Conservation (phyloP, 2,329 filamentous ascomycete genomes). For the Arthrobotrys megalospora region DNA sequence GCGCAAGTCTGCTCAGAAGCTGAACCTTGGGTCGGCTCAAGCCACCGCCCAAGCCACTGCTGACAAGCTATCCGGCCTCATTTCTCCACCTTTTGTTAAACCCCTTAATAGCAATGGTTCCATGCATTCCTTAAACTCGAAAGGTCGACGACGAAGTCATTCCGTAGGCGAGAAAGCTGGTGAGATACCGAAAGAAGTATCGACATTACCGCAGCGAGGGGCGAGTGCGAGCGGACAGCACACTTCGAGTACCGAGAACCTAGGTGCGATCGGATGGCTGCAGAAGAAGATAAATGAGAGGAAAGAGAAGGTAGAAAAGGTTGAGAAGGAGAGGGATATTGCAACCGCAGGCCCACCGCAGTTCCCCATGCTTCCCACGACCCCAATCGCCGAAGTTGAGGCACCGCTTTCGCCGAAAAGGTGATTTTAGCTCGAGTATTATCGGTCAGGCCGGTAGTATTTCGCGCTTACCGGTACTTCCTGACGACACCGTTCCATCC, state of each 20-base stretch:
- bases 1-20: conserved; percentile 57
- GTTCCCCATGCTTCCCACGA: conserved; percentile 21
- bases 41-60: conserved; percentile 20
- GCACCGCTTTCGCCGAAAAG: conserved; percentile 36
- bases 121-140: conserved; percentile 37
- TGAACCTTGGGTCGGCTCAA: conserved; percentile 38
- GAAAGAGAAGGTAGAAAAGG: conserved; percentile 66
- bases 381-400: conserved; percentile 29
- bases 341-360: conserved; percentile 16
- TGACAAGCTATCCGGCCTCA: conserved; percentile 47
- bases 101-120: conserved; percentile 40
- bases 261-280: conserved; percentile 76
- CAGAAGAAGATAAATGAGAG: conserved; percentile 74
- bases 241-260: conserved; percentile 31
- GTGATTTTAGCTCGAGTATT: conserved; percentile 16
- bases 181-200: conserved; percentile 42
- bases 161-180: conserved; percentile 55
- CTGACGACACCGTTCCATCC: conserved; percentile 19
- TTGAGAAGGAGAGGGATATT: conserved; percentile 42
- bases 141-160: conserved; percentile 40
- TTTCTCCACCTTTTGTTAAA: conserved; percentile 48
- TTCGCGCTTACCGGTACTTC: conserved; percentile 4
- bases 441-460: background rate
- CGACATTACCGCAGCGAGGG: conserved; percentile 50
- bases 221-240: conserved; percentile 56